phyloP scores from a whole-genome alignment of 1,284 basidiomycete genomes.

The Ganoderma meredithae region DNA sequence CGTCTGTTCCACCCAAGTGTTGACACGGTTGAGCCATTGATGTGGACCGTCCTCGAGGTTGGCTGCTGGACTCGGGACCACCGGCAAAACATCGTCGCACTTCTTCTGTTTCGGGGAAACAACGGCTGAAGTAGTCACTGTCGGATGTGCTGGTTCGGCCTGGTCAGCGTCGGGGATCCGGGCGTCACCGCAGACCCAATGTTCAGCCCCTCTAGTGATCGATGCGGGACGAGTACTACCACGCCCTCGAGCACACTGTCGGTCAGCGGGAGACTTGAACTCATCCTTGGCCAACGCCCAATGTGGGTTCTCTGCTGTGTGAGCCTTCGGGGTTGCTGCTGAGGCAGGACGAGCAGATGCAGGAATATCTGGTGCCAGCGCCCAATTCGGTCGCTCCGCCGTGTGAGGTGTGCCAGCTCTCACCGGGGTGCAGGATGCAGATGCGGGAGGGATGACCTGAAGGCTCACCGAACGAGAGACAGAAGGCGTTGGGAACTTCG shows the following conservation, averaged over 20 bases:
- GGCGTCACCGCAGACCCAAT: not conserved
- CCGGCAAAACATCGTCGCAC: not conserved
- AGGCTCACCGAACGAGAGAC: constrained; percentile 8
- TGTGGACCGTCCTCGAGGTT: constrained; percentile 16
- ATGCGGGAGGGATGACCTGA: constrained; percentile 1
- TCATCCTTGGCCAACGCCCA: constrained; percentile 1
- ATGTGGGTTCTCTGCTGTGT: constrained; percentile 28
- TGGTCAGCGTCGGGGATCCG: not conserved
- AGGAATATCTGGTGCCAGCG: constrained; percentile 15
- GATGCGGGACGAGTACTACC: not conserved
- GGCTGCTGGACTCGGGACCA: no score
- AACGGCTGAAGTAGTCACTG: not conserved
- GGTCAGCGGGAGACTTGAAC: not conserved
- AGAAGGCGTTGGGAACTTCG: constrained; percentile 5
- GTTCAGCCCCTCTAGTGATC: not conserved
- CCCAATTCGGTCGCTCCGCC: constrained; percentile 20
- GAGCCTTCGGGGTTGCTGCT: constrained; percentile 35
- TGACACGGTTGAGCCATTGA: constrained; percentile 23
- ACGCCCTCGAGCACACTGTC: constrained; percentile 4
- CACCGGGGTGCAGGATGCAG: not conserved
- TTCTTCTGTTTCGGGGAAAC: not conserved
- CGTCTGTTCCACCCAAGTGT: constrained; percentile 23
- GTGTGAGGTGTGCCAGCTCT: constrained; percentile 25
- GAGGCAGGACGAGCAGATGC: constrained; percentile 36
- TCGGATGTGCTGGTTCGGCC: not conserved